Evolutionary conservation across 2,329 filamentous ascomycete species (phyloP), one percentile per base, ranked within the genome.

Genomic region (Penicillium brevicompactum): DNA sequence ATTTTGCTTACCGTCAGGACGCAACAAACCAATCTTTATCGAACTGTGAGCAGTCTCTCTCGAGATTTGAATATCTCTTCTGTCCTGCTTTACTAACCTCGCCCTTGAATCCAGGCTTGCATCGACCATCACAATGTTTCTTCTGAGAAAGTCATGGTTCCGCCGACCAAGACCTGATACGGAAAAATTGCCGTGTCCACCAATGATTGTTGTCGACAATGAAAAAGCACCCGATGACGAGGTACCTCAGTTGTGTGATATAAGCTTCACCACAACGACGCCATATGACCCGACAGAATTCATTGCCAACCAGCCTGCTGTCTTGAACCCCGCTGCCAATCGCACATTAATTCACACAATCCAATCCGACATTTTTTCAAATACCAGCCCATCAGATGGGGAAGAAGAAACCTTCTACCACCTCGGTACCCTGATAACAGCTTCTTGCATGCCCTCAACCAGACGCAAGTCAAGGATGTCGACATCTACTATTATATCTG

Each of bases 401-500:
- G 49, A 55, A 45, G 57, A 63, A 34, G 61, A 66, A 46, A 58
- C 56, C 10, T 66, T 65, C 46, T 49, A 61, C 34, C 61, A 66
- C 37, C 56, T 66, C 30, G 31, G 48, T 27, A 64, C 59, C 46
- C 45, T 65, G 34, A 66, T 66, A 50, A 65, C 62, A 31, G 34
- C 60, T 37, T 62, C 63, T 10, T 51, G 34, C 21, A 22, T 48
- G 2, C 46, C 61, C 4, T 52, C 48, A 21, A 31, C 55, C 14
- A 31, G 34, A 11, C 49, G 46, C 18, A 46, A 32, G 3, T 18
- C 50, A 24, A 40, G 41, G 6, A 16, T 43, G 14, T 51, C 56
- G 2, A 37, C 37, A 13, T 51, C 48, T 27, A 56, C 40, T n/a
- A 11, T 49, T n/a, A 31, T 22, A 6, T 56, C 53, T 21, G 42